A percentile compares a stretch with the other conserved stretches of the same genome.
phyloP scores from a whole-genome alignment of 2,329 filamentous ascomycete genomes.

The Didymella arachidicola region DNA sequence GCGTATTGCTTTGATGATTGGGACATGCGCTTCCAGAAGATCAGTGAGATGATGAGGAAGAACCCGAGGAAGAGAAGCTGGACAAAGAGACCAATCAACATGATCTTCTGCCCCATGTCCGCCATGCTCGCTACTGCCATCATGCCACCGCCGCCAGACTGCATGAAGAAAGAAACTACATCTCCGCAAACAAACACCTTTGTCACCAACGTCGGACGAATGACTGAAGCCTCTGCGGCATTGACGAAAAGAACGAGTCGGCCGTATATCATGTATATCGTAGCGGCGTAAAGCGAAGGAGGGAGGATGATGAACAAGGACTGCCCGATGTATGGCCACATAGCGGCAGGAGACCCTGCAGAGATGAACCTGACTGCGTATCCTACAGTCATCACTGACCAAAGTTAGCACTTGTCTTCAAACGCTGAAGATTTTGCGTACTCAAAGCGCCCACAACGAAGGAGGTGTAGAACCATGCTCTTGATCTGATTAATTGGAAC shows the following conservation, averaged over 20 bases:
- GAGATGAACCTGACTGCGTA: constrained; percentile 32
- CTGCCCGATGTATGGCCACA: constrained; percentile 48
- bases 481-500: constrained; percentile 28
- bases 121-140: constrained; percentile 29
- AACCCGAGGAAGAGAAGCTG: constrained; percentile 37
- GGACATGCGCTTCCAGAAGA: constrained; percentile 36
- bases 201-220: constrained; percentile 57
- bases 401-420: background rate
- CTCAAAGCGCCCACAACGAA: constrained; percentile 31
- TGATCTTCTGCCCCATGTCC: constrained; percentile 30
- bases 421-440: constrained; percentile 6
- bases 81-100: constrained; percentile 35
- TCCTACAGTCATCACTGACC: constrained; percentile 33
- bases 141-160: constrained; percentile 49
- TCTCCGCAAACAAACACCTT: constrained; percentile 64
- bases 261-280: constrained; percentile 56
- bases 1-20: constrained; percentile 20
- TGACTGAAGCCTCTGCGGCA: constrained; percentile 52
- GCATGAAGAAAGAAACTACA: constrained; percentile 60
- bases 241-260: constrained; percentile 51
- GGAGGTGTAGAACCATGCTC: constrained; percentile 35
- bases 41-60: constrained; percentile 31
- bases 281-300: constrained; percentile 55
- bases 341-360: constrained; percentile 19
- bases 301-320: constrained; percentile 52